Evolutionary conservation across 1,139 yeast species (phyloP), one percentile per base, ranked within the genome.

Genomic region (Suzukiozyma palmioleophila): DNA sequence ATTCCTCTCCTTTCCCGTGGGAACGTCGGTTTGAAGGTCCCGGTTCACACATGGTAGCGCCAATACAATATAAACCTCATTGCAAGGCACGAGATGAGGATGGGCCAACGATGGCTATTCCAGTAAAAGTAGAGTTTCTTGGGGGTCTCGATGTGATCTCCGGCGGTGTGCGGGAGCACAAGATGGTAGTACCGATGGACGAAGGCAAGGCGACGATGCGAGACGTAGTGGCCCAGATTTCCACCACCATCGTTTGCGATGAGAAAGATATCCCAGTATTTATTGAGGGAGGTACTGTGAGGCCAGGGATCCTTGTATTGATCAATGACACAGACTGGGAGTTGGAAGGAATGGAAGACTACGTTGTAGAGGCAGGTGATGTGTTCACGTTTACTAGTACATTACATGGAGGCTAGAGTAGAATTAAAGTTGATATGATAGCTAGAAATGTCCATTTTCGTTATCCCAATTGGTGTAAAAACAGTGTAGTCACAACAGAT

Each of bases 291-390:
- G 95, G 72, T 6, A 74, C 73, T 2, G 80, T 85, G 8, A 79
- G 97, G 39, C 96, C 97, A 0, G 98, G 98, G 2, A 88, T 92
- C 34, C 68, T 92, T 46, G 96, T 92, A 8, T 72, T 92, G 41
- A 84, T 92, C 47, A 92, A 92, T 54, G 98, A 92, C 55, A 82
- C 96, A 0, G 98, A 92, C 62, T 92, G 98, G 98, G 98, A 92
- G 55, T 64, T 92, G 25, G 95, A 89, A 57, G 97, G 90, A 10
- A 89, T 82, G 62, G 92, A 86, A 52, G 84, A 78, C 8, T 89
- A 89, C 52, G 78, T 73, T 13, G 60, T 92, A 15, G 86, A 86
- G 55, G 66, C 75, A 35, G 84, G 87, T 12, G 98, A 92, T 60
- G 73, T 79, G 24, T 74, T 92, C 33, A 79, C 95, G 3, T 90